These are phyloP conservation scores for Ciborinia camelliae DNA, from an alignment of 2,329 filamentous ascomycete species.

Conservation along the genomic window DNA sequence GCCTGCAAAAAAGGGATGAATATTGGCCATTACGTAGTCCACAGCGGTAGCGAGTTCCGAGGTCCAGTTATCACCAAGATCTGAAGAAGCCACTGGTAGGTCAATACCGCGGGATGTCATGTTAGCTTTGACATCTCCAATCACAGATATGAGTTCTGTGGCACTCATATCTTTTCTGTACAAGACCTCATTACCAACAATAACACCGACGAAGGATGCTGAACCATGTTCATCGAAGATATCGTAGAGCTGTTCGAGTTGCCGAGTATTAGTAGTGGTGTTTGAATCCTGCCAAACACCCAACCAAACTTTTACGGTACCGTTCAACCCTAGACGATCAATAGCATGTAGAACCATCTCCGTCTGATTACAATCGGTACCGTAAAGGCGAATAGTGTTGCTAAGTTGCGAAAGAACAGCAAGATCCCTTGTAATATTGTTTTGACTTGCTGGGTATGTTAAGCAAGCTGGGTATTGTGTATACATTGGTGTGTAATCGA, in stretches of 20 bases:
- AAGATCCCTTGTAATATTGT: constrained; percentile 89
- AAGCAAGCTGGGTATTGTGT: constrained; percentile 85
- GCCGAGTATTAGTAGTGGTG: constrained; percentile 75
- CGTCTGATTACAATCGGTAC: constrained; percentile 96
- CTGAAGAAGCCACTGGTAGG: constrained; percentile 80
- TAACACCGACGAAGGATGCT: constrained; percentile 74
- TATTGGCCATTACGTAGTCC: constrained; percentile 93
- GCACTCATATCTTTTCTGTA: constrained; percentile 73
- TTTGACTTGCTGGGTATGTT: constrained; percentile 75
- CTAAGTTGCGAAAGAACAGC: constrained; percentile 88
- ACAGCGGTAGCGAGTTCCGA: constrained; percentile 62
- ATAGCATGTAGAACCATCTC: constrained; percentile 88
- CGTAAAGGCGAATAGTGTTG: constrained; percentile 83
- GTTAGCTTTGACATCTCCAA: constrained; percentile 68
- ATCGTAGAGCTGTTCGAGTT: constrained; percentile 79
- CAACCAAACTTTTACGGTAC: constrained; percentile 82
- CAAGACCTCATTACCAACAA: constrained; percentile 76
- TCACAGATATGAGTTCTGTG: constrained; percentile 57
- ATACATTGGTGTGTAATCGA: constrained; percentile 92
- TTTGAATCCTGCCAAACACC: constrained; percentile 91
- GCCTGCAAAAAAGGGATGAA: constrained; percentile 93
- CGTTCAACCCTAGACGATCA: constrained; percentile 65
- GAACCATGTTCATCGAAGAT: constrained; percentile 68
- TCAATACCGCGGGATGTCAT: constrained; percentile 61
- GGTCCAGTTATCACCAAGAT: constrained; percentile 87